Percentiles rank a stretch among this genome's conserved stretches.
These are phyloP conservation scores for Neofusicoccum ribis DNA, from an alignment of 2,329 filamentous ascomycete genomes.

Conservation along the genomic window DNA sequence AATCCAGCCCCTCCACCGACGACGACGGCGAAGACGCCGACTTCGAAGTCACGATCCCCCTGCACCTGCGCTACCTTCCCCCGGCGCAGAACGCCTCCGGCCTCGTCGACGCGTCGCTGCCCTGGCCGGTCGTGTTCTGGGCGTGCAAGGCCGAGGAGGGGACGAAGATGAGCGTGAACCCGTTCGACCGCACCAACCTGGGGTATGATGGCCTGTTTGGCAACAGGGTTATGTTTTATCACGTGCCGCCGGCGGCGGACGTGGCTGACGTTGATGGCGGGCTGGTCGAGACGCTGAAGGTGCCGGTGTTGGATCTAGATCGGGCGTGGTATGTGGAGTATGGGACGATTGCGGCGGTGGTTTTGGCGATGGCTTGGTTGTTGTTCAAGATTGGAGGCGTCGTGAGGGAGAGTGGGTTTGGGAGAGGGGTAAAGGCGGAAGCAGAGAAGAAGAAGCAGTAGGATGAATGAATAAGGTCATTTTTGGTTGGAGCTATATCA, in stretches of 20 bases:
- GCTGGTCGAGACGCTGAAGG: conserved; percentile 37
- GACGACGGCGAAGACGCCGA: conserved; percentile 35
- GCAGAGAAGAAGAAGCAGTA: neutral
- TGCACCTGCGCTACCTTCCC: conserved; percentile 81
- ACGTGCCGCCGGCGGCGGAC: conserved; percentile 46
- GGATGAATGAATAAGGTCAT: neutral
- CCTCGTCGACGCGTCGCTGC: conserved; percentile 54
- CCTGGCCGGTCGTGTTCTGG: conserved; percentile 88
- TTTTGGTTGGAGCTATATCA: too few species aligned
- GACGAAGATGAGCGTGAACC: conserved; percentile 70
- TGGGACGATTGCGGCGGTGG: conserved; percentile 45
- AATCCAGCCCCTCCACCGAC: neutral
- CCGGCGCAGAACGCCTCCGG: conserved; percentile 56
- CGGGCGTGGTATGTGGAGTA: conserved; percentile 39
- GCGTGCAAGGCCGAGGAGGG: conserved; percentile 71
- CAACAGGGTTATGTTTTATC: conserved; percentile 78
- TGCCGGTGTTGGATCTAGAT: conserved; percentile 45
- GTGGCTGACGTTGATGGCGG: conserved; percentile 1
- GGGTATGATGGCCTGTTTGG: conserved; percentile 83
- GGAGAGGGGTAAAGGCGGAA: neutral
- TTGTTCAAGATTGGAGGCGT: conserved; percentile 40
- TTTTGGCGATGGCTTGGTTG: conserved; percentile 47
- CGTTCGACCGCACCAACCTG: conserved; percentile 82
- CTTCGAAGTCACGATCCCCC: conserved; percentile 72
- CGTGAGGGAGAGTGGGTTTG: neutral